Evolutionary conservation across 2,329 filamentous ascomycete species (phyloP).

Genomic region (Colletotrichum destructivum): DNA sequence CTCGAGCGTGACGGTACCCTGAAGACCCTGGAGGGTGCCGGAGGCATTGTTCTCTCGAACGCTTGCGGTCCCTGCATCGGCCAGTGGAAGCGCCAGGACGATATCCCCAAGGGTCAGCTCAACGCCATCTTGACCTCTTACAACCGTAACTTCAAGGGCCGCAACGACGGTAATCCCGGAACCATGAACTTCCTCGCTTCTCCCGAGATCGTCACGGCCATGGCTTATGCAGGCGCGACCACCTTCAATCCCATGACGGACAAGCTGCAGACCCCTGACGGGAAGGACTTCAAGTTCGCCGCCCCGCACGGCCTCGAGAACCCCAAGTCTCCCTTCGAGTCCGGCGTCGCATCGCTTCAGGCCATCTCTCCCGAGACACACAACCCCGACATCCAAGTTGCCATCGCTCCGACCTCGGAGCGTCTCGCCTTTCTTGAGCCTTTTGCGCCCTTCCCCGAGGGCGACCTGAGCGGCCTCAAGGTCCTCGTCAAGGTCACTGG

Average conservation of each 20-base stretch:
- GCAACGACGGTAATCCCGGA: constrained; percentile 95
- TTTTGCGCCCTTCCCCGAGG: constrained; percentile 84
- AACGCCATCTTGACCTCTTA: constrained; percentile 98
- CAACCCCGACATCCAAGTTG: constrained; percentile 74
- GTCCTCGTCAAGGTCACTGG: constrained; percentile 97
- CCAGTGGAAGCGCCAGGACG: constrained; percentile 94
- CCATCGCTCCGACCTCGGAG: constrained; percentile 88
- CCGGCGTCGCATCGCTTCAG: constrained; percentile 81
- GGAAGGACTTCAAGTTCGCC: constrained; percentile 87
- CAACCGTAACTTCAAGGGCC: constrained; percentile 97
- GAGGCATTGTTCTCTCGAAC: constrained; percentile 92
- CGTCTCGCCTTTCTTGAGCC: constrained; percentile 93
- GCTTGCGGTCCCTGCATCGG: constrained; percentile 96
- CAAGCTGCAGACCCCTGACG: constrained; percentile 82
- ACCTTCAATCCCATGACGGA: constrained; percentile 98
- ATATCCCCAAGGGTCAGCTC: constrained; percentile 83
- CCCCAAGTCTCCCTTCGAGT: constrained; percentile 77
- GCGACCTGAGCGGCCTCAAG: constrained; percentile 82
- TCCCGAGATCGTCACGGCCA: constrained; percentile 95
- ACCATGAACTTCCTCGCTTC: constrained; percentile 99
- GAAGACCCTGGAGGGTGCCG: constrained; percentile 86
- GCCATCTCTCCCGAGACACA: constrained; percentile 78
- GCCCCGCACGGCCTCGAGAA: constrained; percentile 81
- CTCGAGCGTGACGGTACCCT: constrained; percentile 91
- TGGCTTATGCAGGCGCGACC: constrained; percentile 92